These are phyloP conservation scores for Penicillium crystallinum DNA, from an alignment of 495 filamentous ascomycete species.

Conservation along the genomic window DNA sequence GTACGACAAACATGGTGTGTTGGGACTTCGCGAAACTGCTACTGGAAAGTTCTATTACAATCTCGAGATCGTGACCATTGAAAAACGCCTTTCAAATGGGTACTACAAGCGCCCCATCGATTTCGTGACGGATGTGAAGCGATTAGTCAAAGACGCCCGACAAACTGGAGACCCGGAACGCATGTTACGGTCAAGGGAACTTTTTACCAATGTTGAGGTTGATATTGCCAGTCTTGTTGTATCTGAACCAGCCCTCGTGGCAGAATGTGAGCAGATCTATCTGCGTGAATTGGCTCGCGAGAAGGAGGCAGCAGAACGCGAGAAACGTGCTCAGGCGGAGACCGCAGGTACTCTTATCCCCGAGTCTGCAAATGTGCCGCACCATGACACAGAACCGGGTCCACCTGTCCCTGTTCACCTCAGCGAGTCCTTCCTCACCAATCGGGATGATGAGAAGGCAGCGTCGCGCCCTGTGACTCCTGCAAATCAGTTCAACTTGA, in stretches of 20 bases:
- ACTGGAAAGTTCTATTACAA: conserved; percentile 90
- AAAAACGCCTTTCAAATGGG: conserved; percentile 89
- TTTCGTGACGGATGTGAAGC: conserved; percentile 79
- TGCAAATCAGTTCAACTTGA: conserved; percentile 40
- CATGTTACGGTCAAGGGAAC: conserved; percentile 79
- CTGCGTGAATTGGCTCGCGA: conserved; percentile 65
- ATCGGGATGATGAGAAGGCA: conserved; percentile 27
- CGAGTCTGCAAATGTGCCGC: conserved; percentile 37
- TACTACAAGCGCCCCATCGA: conserved; percentile 87
- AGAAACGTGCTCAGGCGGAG: conserved; percentile 17
- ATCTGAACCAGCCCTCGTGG: conserved; percentile 57
- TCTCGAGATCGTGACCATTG: conserved; percentile 85
- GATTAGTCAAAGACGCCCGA: conserved; percentile 76
- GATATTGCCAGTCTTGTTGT: conserved; percentile 68
- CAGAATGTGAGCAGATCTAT: conserved; percentile 69
- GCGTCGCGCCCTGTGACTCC: conserved; percentile 49
- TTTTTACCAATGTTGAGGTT: conserved; percentile 85
- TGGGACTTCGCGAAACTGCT: conserved; percentile 60
- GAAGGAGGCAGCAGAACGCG: conserved; percentile 58
- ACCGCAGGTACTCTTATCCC: conserved; percentile 19
- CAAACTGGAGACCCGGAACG: conserved; percentile 70
- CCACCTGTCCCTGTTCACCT: conserved; percentile 56
- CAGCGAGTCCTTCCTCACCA: conserved; percentile 48
- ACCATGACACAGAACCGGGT: conserved; percentile 38
- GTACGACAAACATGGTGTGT: conserved; percentile 67